Percentiles rank a stretch among this genome's conserved stretches.
Conservation (phyloP, 176 grass and related monocot species). For the Poa annua region DNA sequence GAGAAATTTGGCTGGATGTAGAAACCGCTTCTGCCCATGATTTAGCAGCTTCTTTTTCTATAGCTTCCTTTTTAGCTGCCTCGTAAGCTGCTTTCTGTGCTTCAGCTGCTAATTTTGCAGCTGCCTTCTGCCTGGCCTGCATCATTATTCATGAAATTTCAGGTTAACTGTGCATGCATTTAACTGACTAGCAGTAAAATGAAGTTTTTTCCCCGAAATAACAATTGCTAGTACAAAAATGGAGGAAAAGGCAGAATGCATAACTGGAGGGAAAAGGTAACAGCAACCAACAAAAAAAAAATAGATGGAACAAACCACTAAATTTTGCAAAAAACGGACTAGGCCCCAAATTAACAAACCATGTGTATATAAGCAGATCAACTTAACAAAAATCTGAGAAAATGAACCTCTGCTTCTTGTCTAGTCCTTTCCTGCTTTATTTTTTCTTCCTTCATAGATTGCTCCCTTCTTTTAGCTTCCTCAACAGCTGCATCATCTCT, state of each 20-base stretch:
- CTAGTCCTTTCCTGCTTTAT: slow-evolving; percentile 69
- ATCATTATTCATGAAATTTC: slow-evolving; percentile 32
- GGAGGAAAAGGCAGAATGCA: background rate
- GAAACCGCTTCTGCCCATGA: slow-evolving; percentile 47
- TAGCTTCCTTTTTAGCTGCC: slow-evolving; percentile 71
- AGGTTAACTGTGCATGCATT: slow-evolving; percentile 23
- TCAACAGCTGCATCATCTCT: slow-evolving; percentile 90
- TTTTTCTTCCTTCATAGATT: slow-evolving; percentile 77
- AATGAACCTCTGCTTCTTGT: slow-evolving; percentile 85
- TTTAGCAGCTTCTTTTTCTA: slow-evolving; percentile 71
- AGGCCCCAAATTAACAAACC: background rate
- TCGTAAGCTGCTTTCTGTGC: slow-evolving; percentile 61
- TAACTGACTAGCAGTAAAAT: slow-evolving; percentile 22
- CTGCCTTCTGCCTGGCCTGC: slow-evolving; percentile 71
- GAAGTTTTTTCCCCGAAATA: background rate
- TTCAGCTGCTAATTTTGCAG: slow-evolving; percentile 79
- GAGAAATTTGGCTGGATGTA: slow-evolving; percentile 40
- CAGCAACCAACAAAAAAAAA: slow-evolving; percentile 14
- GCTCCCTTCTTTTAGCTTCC: slow-evolving; percentile 83
- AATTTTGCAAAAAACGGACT: slow-evolving; percentile 26
- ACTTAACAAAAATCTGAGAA: slow-evolving; percentile 14
- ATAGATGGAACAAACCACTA: background rate
- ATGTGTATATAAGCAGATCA: slow-evolving; percentile 8
- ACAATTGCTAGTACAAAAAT: background rate
- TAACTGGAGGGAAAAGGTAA: background rate